Conservation (phyloP, 2,329 filamentous ascomycete species). For the Colletotrichum australisinense region DNA sequence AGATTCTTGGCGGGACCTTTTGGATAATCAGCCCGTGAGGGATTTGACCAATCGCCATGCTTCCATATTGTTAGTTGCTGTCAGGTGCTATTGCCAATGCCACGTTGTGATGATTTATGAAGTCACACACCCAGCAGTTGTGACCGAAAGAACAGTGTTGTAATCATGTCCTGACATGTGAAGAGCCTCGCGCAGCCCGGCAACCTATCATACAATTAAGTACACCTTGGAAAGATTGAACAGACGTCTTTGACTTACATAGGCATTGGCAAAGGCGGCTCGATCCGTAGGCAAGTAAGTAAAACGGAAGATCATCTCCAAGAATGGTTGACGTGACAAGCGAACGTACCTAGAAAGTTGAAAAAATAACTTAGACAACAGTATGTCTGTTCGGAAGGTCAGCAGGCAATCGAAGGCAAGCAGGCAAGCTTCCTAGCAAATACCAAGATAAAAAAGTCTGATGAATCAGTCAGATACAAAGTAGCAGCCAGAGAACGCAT, state of each 20-base stretch:
- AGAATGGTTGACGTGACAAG: neutral
- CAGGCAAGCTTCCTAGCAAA: neutral
- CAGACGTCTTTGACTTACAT: no score
- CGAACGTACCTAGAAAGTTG: conserved; percentile 38
- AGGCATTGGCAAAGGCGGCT: conserved; percentile 21
- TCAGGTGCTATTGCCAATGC: no score
- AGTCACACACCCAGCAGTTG: no score
- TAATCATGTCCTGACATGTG: no score
- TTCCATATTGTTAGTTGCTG: neutral
- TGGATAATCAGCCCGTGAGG: conserved; percentile 58
- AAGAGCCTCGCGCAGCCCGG: no score
- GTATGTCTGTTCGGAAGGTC: conserved; percentile 40
- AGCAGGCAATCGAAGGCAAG: neutral
- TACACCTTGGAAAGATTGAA: no score
- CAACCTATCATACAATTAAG: no score
- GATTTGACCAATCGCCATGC: conserved; percentile 52
- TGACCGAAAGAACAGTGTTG: no score
- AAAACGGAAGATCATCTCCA: no score
- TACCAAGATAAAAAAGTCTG: conserved; percentile 47
- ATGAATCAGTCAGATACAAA: neutral
- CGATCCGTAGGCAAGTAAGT: no score
- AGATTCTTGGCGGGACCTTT: conserved; percentile 60
- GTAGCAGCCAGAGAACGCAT: accelerated
- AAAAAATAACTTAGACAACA: conserved; percentile 50
- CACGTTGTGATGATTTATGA: no score